Evolutionary conservation across 352 stramenopile genomes (phyloP), one percentile per base, ranked within the genome.

Genomic region (Lagenidium giganteum): DNA sequence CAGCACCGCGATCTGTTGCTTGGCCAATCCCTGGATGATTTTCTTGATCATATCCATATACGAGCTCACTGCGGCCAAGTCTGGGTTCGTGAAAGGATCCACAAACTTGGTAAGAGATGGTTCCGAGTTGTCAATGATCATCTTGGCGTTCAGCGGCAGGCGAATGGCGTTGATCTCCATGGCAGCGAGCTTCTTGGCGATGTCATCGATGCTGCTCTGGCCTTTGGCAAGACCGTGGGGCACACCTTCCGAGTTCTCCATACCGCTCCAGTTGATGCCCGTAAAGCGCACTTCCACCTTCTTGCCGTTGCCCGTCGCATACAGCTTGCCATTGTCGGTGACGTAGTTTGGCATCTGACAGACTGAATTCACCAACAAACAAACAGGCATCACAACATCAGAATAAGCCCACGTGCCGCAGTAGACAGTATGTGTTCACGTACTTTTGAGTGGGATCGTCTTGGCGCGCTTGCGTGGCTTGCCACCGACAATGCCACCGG

Each of bases 41-140:
- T 79, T 80, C 54, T 84, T 83, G 60, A 92, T 89, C 80, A 92
- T 89, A 39, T 84, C 67, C 21, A 83, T 84, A 59, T 92, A 92
- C 29, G 70, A 67, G 7, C 61, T 57, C 13, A 57, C 73, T 8
- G 82, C 76, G 42, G 79, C 82, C 27, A 92, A 54, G 35, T 85
- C 66, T 7, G 74, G 79, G 23, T 78, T 51, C 32, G 70, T 45
- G 33, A 49, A 68, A n/a, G n/a, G n/a, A 45, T 68, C 83, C n/a
- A 89, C 71, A 45, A 80, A 89, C 21, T 79, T 64, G 39, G 38
- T 86, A 16, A 70, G 74, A 50, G 89, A 60, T 0, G 75, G 74
- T 4, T 54, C 61, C 27, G 72, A 59, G 57, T 89, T 83, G 22
- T 84, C 60, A 11, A 87, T 69, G 38, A 92, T 56, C 76, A 89